Base-by-base conservation (phyloP, 2,329 filamentous ascomycete species). In the Kalaharituber pfeilii region DNA sequence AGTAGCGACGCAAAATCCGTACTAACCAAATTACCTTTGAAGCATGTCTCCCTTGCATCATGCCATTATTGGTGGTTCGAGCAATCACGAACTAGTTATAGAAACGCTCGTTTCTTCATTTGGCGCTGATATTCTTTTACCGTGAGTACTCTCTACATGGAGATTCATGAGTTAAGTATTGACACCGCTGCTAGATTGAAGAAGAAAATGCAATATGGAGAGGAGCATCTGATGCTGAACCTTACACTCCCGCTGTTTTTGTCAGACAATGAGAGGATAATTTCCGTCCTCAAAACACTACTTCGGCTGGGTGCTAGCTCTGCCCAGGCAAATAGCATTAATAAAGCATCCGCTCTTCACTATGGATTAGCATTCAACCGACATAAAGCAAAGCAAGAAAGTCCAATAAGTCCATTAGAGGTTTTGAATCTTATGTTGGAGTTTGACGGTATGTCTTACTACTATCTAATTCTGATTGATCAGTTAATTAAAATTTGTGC, bases 101-200 rank as follows among this genome's bases (percentile, higher is more conserved):
- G 77, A 80, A 55, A 67, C 78, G 24, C 75, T 94, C 45, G 75
- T 75, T 0, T 63, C 70, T 56, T 71, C 81, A 58, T 91, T 85
- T 63, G 86, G 84, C 6, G 84, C 85, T 3, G 85, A 93, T 66
- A 74, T 82, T 0, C 71, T 88, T 15, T 70, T 86, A 22, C 85
- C 86, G 0, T 72, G 91, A 65, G 88, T 88, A 66, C 72, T 82
- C 25, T 63, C 75, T n/a, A n/a, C n/a, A n/a, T n/a, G n/a, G n/a
- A n/a, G n/a, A n/a, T n/a, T n/a, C n/a, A n/a, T n/a, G n/a, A n/a
- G n/a, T n/a, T n/a, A n/a, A n/a, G n/a, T n/a, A n/a, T 8, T 62
- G 65, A 22, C 53, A 63, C 3, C 56, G 25, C 53, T 11, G 20
- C 7, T 26, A 54, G 66, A 69, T 1, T 64, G 70, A 54, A 62